Conservation (phyloP, 1,284 basidiomycete genomes). For the Microstroma glucosiphilum region DNA sequence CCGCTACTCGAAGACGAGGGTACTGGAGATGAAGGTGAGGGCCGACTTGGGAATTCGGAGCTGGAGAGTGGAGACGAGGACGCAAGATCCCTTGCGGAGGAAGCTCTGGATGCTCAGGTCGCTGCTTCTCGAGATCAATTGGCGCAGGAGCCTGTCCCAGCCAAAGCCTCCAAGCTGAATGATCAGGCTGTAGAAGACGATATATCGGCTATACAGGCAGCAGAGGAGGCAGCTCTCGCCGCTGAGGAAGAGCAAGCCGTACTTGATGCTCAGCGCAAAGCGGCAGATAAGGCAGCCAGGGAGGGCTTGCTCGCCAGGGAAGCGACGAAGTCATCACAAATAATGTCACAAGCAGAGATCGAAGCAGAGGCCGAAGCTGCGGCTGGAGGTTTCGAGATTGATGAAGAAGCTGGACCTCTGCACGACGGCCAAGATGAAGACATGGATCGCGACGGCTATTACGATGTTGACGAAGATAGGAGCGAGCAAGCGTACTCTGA, state of each 20-base stretch:
- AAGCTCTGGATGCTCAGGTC: background rate
- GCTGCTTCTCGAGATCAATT: background rate
- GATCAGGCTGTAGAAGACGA: slow-evolving; percentile 20
- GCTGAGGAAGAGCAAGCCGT: slow-evolving; percentile 38
- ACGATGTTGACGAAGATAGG: slow-evolving; percentile 3
- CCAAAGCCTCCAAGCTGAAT: too few species aligned
- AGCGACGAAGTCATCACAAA: background rate
- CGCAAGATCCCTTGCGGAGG: slow-evolving; percentile 1
- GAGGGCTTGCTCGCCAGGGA: background rate
- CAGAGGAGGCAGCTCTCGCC: slow-evolving; percentile 29
- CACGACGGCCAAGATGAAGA: too few species aligned
- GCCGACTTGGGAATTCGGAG: background rate
- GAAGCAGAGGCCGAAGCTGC: slow-evolving; percentile 39
- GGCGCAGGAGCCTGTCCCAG: background rate
- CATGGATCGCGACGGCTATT: background rate
- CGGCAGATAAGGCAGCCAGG: slow-evolving; percentile 22
- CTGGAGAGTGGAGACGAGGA: slow-evolving; percentile 2
- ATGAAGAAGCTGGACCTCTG: slow-evolving; percentile 6
- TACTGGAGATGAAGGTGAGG: background rate
- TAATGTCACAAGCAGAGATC: slow-evolving; percentile 20
- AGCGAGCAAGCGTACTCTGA: background rate
- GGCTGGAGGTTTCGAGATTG: slow-evolving; percentile 18
- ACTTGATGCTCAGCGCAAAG: slow-evolving; percentile 32
- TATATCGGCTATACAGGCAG: slow-evolving; percentile 18
- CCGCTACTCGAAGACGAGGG: slow-evolving; percentile 7